Conservation (phyloP, 148 eudicot genomes). For the Bassia scoparia region DNA sequence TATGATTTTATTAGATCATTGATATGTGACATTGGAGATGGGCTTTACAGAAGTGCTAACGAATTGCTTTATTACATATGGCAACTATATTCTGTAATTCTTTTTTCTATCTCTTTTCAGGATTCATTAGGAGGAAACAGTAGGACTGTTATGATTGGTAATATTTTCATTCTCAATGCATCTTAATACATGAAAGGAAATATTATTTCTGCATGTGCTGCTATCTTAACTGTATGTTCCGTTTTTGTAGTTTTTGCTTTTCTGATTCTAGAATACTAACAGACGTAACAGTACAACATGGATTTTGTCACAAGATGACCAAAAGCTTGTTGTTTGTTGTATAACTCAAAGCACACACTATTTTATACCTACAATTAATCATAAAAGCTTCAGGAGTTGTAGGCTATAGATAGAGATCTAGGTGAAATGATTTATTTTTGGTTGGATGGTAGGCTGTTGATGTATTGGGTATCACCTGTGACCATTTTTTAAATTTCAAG, state of each 20-base stretch:
- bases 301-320: neutral
- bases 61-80: neutral
- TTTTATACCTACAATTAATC: neutral
- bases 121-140: constrained; percentile 99
- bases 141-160: constrained; percentile 98
- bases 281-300: too few species aligned
- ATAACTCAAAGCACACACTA: neutral
- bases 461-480: neutral
- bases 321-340: neutral
- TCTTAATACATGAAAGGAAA: neutral
- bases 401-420: neutral
- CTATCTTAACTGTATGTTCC: neutral
- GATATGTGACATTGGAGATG: neutral
- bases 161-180: constrained; percentile 12
- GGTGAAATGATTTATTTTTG: neutral
- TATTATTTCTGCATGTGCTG: neutral
- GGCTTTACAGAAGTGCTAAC: neutral
- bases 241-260: neutral
- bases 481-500: constrained; percentile 3
- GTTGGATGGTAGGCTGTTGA: neutral
- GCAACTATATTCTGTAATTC: neutral
- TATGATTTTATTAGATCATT: neutral
- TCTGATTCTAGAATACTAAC: neutral
- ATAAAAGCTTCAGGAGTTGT: neutral
- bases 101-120: constrained; percentile 35